phyloP scores from a whole-genome alignment of 2,329 filamentous ascomycete genomes.

The Seiridium unicorne region DNA sequence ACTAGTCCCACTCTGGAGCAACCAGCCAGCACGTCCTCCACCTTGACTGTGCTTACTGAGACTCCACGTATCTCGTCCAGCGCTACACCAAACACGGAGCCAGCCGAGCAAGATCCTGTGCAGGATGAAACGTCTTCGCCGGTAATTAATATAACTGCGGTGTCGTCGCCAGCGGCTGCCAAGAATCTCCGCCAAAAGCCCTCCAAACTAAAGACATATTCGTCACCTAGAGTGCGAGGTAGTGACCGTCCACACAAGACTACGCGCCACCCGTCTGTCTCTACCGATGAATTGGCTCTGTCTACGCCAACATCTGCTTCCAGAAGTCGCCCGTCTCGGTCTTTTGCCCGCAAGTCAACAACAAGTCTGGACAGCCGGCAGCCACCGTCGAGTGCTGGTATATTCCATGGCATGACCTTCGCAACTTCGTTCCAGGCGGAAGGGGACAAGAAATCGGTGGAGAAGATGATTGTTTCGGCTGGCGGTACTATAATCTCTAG shows the following conservation, averaged over 20 bases:
- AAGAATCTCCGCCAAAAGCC: conserved; percentile 26
- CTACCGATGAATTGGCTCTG: conserved; percentile 46
- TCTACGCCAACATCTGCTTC: conserved; percentile 32
- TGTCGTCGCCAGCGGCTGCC: conserved; percentile 31
- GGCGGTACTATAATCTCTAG: conserved; percentile 71
- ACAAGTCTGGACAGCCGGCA: background rate
- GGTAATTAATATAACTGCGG: conserved; percentile 5
- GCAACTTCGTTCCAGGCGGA: conserved; percentile 67
- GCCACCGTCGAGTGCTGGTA: conserved; percentile 9
- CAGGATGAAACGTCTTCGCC: background rate
- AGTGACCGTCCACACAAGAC: conserved; percentile 13
- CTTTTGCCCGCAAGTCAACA: conserved; percentile 7
- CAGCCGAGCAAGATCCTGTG: background rate
- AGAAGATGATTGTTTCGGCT: conserved; percentile 62
- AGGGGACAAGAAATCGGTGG: conserved; percentile 43
- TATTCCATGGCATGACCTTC: conserved; percentile 85
- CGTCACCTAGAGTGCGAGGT: background rate
- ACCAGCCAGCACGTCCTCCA: conserved; percentile 20
- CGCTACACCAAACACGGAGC: conserved; percentile 22
- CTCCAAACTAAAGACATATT: conserved; percentile 22
- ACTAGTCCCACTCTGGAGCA: conserved; percentile 5
- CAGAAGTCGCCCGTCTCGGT: conserved; percentile 18
- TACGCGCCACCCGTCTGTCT: conserved; percentile 35
- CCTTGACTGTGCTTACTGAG: conserved; percentile 22
- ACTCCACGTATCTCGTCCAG: conserved; percentile 24